Base-by-base conservation (phyloP, 148 eudicot species). In the Fagopyrum esculentum region DNA sequence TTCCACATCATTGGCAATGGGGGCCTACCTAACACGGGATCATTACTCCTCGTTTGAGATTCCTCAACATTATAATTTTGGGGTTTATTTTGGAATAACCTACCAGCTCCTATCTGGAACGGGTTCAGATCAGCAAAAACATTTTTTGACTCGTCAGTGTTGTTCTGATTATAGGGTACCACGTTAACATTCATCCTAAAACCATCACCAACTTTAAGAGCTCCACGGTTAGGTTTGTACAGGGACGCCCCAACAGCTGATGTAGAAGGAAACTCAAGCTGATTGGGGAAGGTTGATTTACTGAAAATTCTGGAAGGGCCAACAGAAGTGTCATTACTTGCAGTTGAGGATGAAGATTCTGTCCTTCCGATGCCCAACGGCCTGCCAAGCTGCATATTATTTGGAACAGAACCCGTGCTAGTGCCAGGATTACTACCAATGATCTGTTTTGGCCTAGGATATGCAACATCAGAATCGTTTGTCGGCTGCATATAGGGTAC, bases 81-180 rank as follows among this genome's bases (percentile, higher is more conserved):
- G 75, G 81, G 82, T 75, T 85, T 84, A 73, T 81, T 87, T 82
- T 85, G 92, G 74, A 77, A 72, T 15, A 87, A 75, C 75, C 84
- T 93, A 17, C 94, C 91, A 77, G 92, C 76, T 47, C 90, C 92
- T 64, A 86, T 77, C 80, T 89, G 89, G 80, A 95, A 95, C 10
- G 99, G 99, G 79, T 95, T 95, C 40, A 90, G 94, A 74, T 95
- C 99, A 45, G 97, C 90, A 82, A 95, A 95, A 74, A 95, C 93
- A 80, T 90, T 85, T 71, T 82, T 89, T n/a, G 92, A 81, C 75
- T 95, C 98, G 52, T 90, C 97, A 68, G 74, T n/a, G 69, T 71
- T 87, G 83, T 77, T 80, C 77, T 83, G 93, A 72, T 81, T 82
- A 77, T 88, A 86, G 72, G 98, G 99, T 70, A 95, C 90, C 47